Percentiles rank a stretch among this genome's conserved stretches.
Conservation (phyloP, 345 rosid species). For the Passiflora organensis region DNA sequence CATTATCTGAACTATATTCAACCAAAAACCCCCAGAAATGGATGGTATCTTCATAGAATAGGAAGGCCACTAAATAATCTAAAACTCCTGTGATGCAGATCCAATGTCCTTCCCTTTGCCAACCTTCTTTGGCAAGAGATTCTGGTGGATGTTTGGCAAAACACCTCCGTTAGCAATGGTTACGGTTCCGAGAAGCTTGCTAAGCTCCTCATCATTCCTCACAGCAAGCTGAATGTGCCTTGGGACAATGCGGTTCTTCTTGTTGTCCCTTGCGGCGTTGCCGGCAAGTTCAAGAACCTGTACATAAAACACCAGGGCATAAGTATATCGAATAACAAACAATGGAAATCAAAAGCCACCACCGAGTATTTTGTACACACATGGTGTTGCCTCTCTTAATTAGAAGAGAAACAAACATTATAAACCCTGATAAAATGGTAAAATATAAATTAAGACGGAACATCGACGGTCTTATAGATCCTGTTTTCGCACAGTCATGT, state of each 20-base stretch:
- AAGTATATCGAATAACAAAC: background rate
- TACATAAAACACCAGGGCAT: background rate
- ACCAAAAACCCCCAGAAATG: background rate
- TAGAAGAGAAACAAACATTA: no score
- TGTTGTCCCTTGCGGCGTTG: conserved; percentile 17
- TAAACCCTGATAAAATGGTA: no score
- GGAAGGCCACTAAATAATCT: background rate
- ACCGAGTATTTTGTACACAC: no score
- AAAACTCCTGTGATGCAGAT: conserved; percentile 16
- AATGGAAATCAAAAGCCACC: background rate
- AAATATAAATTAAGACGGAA: no score
- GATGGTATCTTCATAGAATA: no score
- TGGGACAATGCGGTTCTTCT: conserved; percentile 13
- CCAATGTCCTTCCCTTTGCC: conserved; percentile 14
- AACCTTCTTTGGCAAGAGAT: conserved; percentile 11
- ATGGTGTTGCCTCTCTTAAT: no score
- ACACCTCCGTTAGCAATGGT: conserved; percentile 18
- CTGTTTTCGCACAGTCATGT: no score
- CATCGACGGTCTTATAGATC: no score
- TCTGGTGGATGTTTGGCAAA: conserved; percentile 10
- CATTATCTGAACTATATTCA: no score
- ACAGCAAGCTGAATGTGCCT: conserved; percentile 18
- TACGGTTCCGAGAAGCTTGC: conserved; percentile 15
- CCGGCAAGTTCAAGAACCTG: conserved; percentile 18
- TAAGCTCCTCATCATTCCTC: conserved; percentile 18